phyloP scores from a whole-genome alignment of 2,329 filamentous ascomycete species.

The Acephala macrosclerotiorum region DNA sequence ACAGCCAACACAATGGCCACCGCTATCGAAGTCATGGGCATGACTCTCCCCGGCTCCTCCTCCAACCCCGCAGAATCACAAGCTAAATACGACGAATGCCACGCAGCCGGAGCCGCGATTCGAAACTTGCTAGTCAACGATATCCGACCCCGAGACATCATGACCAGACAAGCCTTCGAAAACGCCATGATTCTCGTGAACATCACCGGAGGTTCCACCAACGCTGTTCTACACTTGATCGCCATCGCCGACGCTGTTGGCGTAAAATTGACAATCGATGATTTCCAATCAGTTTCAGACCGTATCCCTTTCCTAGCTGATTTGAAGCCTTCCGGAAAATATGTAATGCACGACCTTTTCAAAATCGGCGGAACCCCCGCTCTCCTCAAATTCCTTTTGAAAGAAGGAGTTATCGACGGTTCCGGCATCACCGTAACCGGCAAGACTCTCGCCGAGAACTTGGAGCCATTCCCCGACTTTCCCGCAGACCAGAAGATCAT shows the following conservation, averaged over 20 bases:
- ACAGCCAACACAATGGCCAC: constrained; percentile 81
- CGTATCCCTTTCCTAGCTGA: constrained; percentile 82
- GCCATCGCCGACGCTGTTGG: constrained; percentile 84
- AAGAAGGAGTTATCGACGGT: constrained; percentile 64
- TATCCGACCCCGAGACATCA: constrained; percentile 78
- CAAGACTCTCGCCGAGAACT: constrained; percentile 64
- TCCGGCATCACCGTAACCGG: constrained; percentile 67
- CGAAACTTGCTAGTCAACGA: constrained; percentile 78
- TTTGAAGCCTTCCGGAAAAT: constrained; percentile 78
- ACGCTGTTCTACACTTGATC: constrained; percentile 84
- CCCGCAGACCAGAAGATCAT: constrained; percentile 75
- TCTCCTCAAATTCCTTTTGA: constrained; percentile 63
- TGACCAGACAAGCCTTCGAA: constrained; percentile 83
- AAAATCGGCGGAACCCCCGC: constrained; percentile 64
- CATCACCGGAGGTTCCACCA: constrained; percentile 84
- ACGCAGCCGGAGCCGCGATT: constrained; percentile 75
- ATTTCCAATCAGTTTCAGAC: constrained; percentile 85
- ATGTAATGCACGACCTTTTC: constrained; percentile 65
- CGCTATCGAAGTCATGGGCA: constrained; percentile 75
- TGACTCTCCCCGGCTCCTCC: constrained; percentile 84
- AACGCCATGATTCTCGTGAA: constrained; percentile 86
- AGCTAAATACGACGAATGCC: constrained; percentile 76
- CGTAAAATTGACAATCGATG: constrained; percentile 83
- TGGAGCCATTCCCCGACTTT: constrained; percentile 67
- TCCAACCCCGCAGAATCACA: constrained; percentile 79